These are phyloP conservation scores for Intubia oerlemansii DNA, from an alignment of 2,329 filamentous ascomycete genomes.

Conservation along the genomic window DNA sequence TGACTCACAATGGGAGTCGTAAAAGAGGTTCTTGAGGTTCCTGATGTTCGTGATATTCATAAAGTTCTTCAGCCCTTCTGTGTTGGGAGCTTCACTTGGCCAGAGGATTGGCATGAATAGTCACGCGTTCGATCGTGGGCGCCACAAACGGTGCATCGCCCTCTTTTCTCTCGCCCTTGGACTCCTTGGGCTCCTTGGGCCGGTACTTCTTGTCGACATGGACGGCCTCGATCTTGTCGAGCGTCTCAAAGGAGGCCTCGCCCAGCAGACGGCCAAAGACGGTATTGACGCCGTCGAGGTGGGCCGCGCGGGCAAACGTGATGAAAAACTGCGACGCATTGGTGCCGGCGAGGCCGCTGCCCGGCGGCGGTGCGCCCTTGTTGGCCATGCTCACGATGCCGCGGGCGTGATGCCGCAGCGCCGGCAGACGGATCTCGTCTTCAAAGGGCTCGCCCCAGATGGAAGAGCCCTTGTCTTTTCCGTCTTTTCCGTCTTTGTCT, in stretches of 20 bases:
- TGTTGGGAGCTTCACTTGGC: not conserved
- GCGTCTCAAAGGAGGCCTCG: constrained; percentile 39
- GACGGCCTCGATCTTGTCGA: constrained; percentile 50
- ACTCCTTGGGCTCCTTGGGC: constrained; percentile 32
- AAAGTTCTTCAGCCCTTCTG: too few relatives aligned
- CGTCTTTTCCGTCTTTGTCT: constrained; percentile 21
- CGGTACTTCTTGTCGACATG: constrained; percentile 61
- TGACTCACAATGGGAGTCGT: too few relatives aligned
- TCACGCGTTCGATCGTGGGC: constrained; percentile 3
- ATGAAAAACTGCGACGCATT: constrained; percentile 73
- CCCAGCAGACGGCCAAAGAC: constrained; percentile 59
- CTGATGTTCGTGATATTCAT: too few relatives aligned
- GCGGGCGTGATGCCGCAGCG: constrained; percentile 44
- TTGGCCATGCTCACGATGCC: constrained; percentile 64
- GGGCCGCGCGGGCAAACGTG: constrained; percentile 53
- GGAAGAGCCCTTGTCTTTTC: constrained; percentile 32
- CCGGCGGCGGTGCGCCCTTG: constrained; percentile 25
- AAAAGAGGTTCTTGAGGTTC: too few relatives aligned
- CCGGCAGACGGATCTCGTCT: constrained; percentile 51
- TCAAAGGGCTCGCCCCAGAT: constrained; percentile 58
- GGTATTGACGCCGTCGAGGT: constrained; percentile 68
- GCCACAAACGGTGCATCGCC: too few relatives aligned
- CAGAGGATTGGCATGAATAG: constrained; percentile 5
- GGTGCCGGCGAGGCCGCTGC: constrained; percentile 26
- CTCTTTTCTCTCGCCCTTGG: too few relatives aligned